Evolutionary conservation across 768 basidiomycete species (phyloP), one percentile per base, ranked within the genome.

Genomic region (Amanita jacksonii): DNA sequence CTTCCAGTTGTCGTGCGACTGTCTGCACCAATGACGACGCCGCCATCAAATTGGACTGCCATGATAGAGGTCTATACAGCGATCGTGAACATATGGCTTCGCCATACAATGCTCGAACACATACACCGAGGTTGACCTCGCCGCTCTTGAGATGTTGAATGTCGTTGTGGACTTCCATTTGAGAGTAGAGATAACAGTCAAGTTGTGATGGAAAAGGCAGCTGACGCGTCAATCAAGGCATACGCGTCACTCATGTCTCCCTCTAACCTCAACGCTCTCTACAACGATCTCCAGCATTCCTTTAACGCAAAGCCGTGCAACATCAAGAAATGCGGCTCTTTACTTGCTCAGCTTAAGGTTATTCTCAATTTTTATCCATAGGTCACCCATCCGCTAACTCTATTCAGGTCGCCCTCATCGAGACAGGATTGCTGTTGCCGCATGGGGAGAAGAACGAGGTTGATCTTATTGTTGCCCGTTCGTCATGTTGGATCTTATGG

Each of bases 11-110:
- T 97, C 48, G 94, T 99, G 48, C 94, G 77, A 74, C 85, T 87
- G 69, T 99, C 96, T 52, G 96, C 96, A 33, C 96, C 96, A 49
- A 98, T 79, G 53, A 99, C 81, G 47, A 99, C 96, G 30, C 96
- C 96, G 23, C 79, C 81, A 25, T 89, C 72, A 69, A 99, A 99
- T 56, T 92, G 89, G 50, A 98, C 93, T 43, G 96, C 94, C 93
- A 97, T 97, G 62, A 99, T 98, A 33, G 94, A 97, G 45, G 94
- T 99, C 90, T 97, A 54, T 4, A 47, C n/a, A 38, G 30, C 46
- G 44, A 37, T 23, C 25, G 22, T 24, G 25, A 40, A 22, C 36
- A 32, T 39, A n/a, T n/a, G n/a, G n/a, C 38, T 31, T 12, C 19
- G 48, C 44, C n/a, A 23, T 33, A 27, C n/a, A 28, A 22, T 18